These are phyloP conservation scores for Ambispora gerdemannii DNA, from an alignment of 192 early-diverging fungal genomes.

Conservation along the genomic window DNA sequence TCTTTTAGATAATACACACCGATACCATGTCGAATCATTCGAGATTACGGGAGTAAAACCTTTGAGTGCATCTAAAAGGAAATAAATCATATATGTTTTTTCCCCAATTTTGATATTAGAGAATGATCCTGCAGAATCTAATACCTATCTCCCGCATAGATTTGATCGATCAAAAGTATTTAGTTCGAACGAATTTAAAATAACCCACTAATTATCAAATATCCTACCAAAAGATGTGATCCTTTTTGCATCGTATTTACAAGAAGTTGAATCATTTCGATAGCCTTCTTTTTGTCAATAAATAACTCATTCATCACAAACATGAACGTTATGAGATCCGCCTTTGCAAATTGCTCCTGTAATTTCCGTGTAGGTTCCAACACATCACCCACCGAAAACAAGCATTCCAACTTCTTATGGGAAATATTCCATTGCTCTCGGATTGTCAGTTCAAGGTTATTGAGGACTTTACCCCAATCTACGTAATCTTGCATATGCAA, in stretches of 20 bases:
- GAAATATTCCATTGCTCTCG: constrained; percentile 53
- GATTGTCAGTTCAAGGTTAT: constrained; percentile 50
- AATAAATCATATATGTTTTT: constrained; percentile 86
- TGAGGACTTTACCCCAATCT: constrained; percentile 56
- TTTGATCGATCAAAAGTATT: background rate
- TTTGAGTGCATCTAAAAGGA: constrained; percentile 77
- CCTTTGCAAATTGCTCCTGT: constrained; percentile 45
- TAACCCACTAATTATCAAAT: too few species aligned
- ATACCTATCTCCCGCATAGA: too few species aligned
- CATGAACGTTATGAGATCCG: constrained; percentile 79
- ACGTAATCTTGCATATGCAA: constrained; percentile 62
- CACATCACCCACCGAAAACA: constrained; percentile 60
- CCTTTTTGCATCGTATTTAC: constrained; percentile 63
- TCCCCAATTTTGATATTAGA: constrained; percentile 74
- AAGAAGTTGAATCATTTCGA: constrained; percentile 70
- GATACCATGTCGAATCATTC: constrained; percentile 75
- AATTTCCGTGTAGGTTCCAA: constrained; percentile 49
- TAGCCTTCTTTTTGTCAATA: constrained; percentile 69
- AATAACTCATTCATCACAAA: constrained; percentile 95
- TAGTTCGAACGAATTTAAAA: background rate
- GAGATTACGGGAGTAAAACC: constrained; percentile 62
- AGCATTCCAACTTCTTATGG: constrained; percentile 46
- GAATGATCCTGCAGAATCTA: constrained; percentile 92
- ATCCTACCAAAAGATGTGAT: constrained; percentile 63
- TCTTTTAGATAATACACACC: constrained; percentile 43